A percentile compares a stretch with the other conserved stretches of the same genome.
Evolutionary conservation across 768 basidiomycete species (phyloP).

Genomic region (Pholiota conissans): DNA sequence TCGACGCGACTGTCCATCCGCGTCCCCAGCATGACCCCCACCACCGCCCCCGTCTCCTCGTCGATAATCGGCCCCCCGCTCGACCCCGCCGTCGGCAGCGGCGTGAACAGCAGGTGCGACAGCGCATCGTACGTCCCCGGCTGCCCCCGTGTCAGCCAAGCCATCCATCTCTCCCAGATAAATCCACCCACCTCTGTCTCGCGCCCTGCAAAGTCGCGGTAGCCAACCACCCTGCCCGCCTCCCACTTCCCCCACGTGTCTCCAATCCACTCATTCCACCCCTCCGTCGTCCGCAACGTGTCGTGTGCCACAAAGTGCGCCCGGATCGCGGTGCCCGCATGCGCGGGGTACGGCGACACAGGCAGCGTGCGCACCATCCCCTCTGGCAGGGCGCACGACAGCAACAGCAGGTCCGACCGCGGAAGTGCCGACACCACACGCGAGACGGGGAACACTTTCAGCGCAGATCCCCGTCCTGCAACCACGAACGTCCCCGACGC

Average conservation of each 20-base stretch:
- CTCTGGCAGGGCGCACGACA: slow-evolving; percentile 29
- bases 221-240: slow-evolving; percentile 50
- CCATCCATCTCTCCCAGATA: not conserved
- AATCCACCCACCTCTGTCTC: slow-evolving; percentile 47
- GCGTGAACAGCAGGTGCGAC: slow-evolving; percentile 53
- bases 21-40: slow-evolving; percentile 64
- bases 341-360: slow-evolving; percentile 62
- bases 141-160: slow-evolving; percentile 25
- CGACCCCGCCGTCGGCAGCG: slow-evolving; percentile 60
- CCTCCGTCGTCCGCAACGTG: slow-evolving; percentile 34
- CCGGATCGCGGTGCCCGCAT: slow-evolving; percentile 41
- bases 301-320: slow-evolving; percentile 56
- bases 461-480: slow-evolving; percentile 33
- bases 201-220: slow-evolving; percentile 58
- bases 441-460: slow-evolving; percentile 38
- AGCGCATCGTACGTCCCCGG: slow-evolving; percentile 71
- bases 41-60: slow-evolving; percentile 57
- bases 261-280: slow-evolving; percentile 53
- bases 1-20: slow-evolving; percentile 56
- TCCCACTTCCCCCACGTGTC: slow-evolving; percentile 58
- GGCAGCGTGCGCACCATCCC: slow-evolving; percentile 45
- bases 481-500: slow-evolving; percentile 42
- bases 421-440: slow-evolving; percentile 57
- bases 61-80: slow-evolving; percentile 73
- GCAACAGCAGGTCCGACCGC: slow-evolving; percentile 54